phyloP scores from a whole-genome alignment of 805 yeast genomes.

The Kurtzmaniella fragi region DNA sequence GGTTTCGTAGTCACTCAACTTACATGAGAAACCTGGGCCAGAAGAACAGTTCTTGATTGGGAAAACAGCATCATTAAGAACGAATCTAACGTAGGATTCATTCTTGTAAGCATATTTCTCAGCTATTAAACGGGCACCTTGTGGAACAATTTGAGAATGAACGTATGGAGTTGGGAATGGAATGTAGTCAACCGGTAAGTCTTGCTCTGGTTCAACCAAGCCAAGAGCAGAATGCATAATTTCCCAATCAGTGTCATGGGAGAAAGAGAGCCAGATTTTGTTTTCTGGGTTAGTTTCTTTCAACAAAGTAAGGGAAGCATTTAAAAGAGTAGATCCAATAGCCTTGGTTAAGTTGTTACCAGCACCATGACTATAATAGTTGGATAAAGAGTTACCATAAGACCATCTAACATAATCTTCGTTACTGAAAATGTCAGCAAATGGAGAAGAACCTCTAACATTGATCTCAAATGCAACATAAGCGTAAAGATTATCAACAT shows the following conservation, averaged over 20 bases:
- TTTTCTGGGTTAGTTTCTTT: slow-evolving; percentile 36
- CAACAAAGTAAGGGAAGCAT: slow-evolving; percentile 46
- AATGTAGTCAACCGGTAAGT: slow-evolving; percentile 42
- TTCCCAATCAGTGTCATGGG: slow-evolving; percentile 69
- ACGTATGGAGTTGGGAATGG: slow-evolving; percentile 46
- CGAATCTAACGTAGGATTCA: slow-evolving; percentile 30
- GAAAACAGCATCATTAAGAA: slow-evolving; percentile 36
- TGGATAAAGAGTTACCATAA: slow-evolving; percentile 53
- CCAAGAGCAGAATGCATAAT: slow-evolving; percentile 64
- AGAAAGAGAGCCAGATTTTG: slow-evolving; percentile 62
- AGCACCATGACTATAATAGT: slow-evolving; percentile 59
- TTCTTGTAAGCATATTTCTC: slow-evolving; percentile 30
- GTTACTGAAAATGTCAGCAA: slow-evolving; percentile 64
- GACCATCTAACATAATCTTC: slow-evolving; percentile 62
- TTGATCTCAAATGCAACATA: slow-evolving; percentile 76
- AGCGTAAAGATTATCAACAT: slow-evolving; percentile 48
- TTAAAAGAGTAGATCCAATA: slow-evolving; percentile 54
- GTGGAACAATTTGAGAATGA: slow-evolving; percentile 33
- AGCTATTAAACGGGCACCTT: slow-evolving; percentile 34
- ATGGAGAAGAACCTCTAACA: slow-evolving; percentile 59
- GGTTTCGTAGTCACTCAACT: slow-evolving; percentile 28
- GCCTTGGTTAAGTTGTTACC: slow-evolving; percentile 56
- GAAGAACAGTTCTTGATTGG: slow-evolving; percentile 29
- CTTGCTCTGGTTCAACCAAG: slow-evolving; percentile 37
- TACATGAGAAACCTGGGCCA: slow-evolving; percentile 42